Evolutionary conservation across 2,329 filamentous ascomycete genomes (phyloP).

Genomic region (Exophiala aquamarina): DNA sequence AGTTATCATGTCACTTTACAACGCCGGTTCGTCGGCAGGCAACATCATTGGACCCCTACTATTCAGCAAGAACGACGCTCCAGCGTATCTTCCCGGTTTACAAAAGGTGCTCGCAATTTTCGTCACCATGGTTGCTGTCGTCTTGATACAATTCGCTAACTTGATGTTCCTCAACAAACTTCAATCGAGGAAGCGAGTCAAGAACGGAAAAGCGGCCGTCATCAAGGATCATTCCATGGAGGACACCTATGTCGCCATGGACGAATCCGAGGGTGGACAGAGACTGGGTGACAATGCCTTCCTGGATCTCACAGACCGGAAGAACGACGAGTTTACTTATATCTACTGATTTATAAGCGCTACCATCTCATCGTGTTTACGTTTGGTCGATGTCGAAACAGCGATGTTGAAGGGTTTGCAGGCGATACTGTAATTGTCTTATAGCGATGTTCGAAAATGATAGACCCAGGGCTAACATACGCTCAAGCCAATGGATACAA

Average conservation of each 20-base stretch:
- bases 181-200: constrained; percentile 56
- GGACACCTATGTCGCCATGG: constrained; percentile 41
- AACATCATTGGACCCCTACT: constrained; percentile 68
- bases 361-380: too few relatives aligned
- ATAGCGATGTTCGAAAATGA: too few relatives aligned
- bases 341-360: constrained; percentile 19
- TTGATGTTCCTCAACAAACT: constrained; percentile 58
- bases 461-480: too few relatives aligned
- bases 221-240: constrained; percentile 64
- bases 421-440: too few relatives aligned
- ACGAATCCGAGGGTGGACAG: constrained; percentile 34
- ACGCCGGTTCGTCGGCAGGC: constrained; percentile 61
- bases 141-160: constrained; percentile 56
- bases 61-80: constrained; percentile 59
- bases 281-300: constrained; percentile 36
- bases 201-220: constrained; percentile 60
- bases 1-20: constrained; percentile 63
- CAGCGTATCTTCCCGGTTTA: constrained; percentile 59
- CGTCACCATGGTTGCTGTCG: constrained; percentile 52
- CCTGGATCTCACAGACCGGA: constrained; percentile 62
- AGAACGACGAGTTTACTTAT: constrained; percentile 64
- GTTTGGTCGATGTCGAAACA: too few relatives aligned
- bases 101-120: constrained; percentile 57
- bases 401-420: too few relatives aligned
- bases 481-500: too few relatives aligned